phyloP scores from a whole-genome alignment of 768 basidiomycete species.

The Termitomyces sp. region DNA sequence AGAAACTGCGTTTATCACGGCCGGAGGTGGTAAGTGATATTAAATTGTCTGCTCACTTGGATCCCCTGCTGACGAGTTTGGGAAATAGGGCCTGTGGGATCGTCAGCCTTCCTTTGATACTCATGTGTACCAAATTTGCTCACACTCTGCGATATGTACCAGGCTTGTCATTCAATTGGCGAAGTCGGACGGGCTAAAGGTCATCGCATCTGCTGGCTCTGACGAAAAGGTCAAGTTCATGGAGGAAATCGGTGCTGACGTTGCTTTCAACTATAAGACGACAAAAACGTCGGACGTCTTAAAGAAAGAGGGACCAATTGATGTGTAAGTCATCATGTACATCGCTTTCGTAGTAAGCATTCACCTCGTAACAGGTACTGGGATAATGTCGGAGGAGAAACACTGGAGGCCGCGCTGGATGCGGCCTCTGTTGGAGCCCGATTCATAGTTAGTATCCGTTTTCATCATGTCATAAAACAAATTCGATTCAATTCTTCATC shows the following conservation, averaged over 20 bases:
- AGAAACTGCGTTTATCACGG: conserved; percentile 35
- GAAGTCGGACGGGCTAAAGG: conserved; percentile 49
- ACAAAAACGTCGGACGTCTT: conserved; percentile 46
- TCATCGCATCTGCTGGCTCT: conserved; percentile 68
- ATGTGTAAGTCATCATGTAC: not conserved
- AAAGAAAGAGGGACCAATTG: conserved; percentile 29
- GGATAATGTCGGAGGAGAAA: conserved; percentile 60
- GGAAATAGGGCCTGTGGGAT: conserved; percentile 44
- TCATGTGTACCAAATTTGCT: not conserved
- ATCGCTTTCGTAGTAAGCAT: not conserved
- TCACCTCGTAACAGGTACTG: conserved; percentile 32
- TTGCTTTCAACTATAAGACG: conserved; percentile 74
- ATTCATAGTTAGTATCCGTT: conserved; percentile 32
- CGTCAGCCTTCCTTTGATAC: conserved; percentile 31
- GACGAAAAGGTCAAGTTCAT: conserved; percentile 68
- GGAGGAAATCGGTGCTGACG: no score
- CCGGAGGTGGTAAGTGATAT: conserved; percentile 28
- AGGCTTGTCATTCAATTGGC: conserved; percentile 50
- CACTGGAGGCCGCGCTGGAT: conserved; percentile 52
- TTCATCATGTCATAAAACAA: not conserved
- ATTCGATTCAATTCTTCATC: not conserved
- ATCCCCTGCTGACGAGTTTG: conserved; percentile 13
- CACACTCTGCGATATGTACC: not conserved
- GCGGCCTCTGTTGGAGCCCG: conserved; percentile 39
- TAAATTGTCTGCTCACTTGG: not conserved